Evolutionary conservation across 2,329 filamentous ascomycete genomes (phyloP).

Genomic region (Phoma sp.): DNA sequence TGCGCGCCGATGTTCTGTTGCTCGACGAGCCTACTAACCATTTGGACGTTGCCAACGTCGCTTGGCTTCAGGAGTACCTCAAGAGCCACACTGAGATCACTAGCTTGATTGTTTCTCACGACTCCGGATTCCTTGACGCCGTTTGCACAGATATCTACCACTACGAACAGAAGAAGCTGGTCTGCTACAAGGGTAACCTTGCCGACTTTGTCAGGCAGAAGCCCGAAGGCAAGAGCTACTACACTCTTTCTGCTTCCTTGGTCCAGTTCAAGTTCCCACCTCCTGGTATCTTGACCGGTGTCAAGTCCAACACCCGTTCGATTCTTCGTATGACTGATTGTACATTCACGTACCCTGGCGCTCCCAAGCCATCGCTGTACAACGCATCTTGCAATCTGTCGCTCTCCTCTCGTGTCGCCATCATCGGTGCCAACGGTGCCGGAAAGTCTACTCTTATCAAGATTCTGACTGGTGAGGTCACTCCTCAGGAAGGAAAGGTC

Average conservation of each 20-base stretch:
- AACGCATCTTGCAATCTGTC: conserved; percentile 88
- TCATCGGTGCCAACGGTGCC: conserved; percentile 96
- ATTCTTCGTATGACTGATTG: conserved; percentile 95
- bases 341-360: conserved; percentile 90
- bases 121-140: conserved; percentile 95
- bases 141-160: conserved; percentile 99
- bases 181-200: conserved; percentile 82
- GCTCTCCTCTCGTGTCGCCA: conserved; percentile 90
- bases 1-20: conserved; percentile 93
- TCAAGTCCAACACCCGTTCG: conserved; percentile 91
- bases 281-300: conserved; percentile 89
- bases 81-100: conserved; percentile 97
- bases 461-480: conserved; percentile 88
- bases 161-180: conserved; percentile 97
- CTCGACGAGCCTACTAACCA: conserved; percentile 99
- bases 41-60: conserved; percentile 93
- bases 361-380: conserved; percentile 81
- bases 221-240: conserved; percentile 97
- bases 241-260: conserved; percentile 85
- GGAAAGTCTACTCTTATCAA: conserved; percentile 99
- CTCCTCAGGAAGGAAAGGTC: conserved; percentile 82
- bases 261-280: conserved; percentile 98
- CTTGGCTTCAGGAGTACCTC: conserved; percentile 94
- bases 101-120: conserved; percentile 96
- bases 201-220: conserved; percentile 84